Percentiles rank a stretch among this genome's conserved stretches.
Conservation (phyloP, 2,329 filamentous ascomycete species). For the Graphiopsis chlorocephala region DNA sequence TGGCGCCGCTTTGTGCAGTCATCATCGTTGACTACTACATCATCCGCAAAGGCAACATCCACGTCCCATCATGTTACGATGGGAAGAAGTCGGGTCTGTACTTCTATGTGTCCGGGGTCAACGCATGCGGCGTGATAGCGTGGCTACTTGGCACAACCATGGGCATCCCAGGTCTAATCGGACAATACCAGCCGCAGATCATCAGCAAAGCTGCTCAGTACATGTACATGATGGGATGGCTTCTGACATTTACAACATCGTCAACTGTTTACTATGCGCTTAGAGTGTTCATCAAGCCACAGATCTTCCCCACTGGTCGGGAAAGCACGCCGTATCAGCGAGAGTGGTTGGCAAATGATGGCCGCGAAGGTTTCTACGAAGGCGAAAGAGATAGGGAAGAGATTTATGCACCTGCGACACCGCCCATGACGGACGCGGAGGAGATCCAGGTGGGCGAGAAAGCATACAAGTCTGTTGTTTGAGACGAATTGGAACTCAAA, state of each 20-base stretch:
- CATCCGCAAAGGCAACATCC: constrained; percentile 41
- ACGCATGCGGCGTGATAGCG: constrained; percentile 8
- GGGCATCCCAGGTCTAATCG: constrained; percentile 17
- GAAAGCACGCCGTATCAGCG: constrained; percentile 13
- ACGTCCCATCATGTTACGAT: constrained; percentile 40
- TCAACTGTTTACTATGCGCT: constrained; percentile 9
- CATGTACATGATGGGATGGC: constrained; percentile 15
- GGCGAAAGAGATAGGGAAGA: constrained; percentile 8
- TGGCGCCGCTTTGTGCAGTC: constrained; percentile 40
- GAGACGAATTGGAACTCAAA: background rate
- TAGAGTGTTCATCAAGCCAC: constrained; percentile 10
- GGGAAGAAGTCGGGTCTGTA: constrained; percentile 11
- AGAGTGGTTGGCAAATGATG: constrained; percentile 17
- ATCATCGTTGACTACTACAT: constrained; percentile 44
- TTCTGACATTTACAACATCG: constrained; percentile 16
- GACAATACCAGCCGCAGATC: constrained; percentile 17
- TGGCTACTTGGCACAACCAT: constrained; percentile 16
- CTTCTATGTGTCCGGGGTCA: constrained; percentile 14
- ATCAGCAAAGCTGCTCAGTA: constrained; percentile 14
- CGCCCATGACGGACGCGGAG: constrained; percentile 11
- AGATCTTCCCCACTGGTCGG: constrained; percentile 11
- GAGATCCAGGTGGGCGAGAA: constrained; percentile 9
- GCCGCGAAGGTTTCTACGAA: constrained; percentile 17
- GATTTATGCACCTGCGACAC: constrained; percentile 16
- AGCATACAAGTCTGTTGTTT: background rate